Percentiles rank a stretch among this genome's conserved stretches.
These are phyloP conservation scores for Ploettnerulaceae sp. DNA, from an alignment of 2,329 filamentous ascomycete species.

Conservation along the genomic window DNA sequence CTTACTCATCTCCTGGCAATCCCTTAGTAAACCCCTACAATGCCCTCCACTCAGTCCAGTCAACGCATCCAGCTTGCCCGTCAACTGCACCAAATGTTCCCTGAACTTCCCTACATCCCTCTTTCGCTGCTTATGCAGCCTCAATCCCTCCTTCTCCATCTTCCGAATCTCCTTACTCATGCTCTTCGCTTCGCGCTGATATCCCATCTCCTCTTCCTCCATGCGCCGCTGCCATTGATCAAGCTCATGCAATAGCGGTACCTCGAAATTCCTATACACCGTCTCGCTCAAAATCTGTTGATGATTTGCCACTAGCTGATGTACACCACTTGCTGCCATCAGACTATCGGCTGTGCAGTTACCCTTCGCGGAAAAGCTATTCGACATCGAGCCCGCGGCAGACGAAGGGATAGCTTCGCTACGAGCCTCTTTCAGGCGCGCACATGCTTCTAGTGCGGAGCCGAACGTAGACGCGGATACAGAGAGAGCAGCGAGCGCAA, in stretches of 20 bases:
- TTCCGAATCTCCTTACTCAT: slow-evolving; percentile 57
- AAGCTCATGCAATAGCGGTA: slow-evolving; percentile 63
- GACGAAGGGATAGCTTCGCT: slow-evolving; percentile 48
- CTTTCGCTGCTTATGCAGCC: slow-evolving; percentile 53
- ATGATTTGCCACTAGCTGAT: slow-evolving; percentile 65
- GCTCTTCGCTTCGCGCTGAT: slow-evolving; percentile 49
- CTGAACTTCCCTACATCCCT: slow-evolving; percentile 59
- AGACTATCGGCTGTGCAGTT: slow-evolving; percentile 60
- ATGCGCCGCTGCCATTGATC: slow-evolving; percentile 60
- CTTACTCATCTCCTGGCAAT: slow-evolving; percentile 60
- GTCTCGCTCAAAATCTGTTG: slow-evolving; percentile 66
- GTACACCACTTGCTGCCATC: slow-evolving; percentile 57
- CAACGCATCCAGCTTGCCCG: slow-evolving; percentile 56
- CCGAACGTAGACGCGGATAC: slow-evolving; percentile 59
- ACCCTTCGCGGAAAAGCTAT: slow-evolving; percentile 44
- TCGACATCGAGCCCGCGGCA: slow-evolving; percentile 23
- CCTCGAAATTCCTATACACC: slow-evolving; percentile 63
- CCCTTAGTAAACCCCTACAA: slow-evolving; percentile 53
- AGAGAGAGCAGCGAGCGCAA: slow-evolving; percentile 56
- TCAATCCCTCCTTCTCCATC: slow-evolving; percentile 60
- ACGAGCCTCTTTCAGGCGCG: slow-evolving; percentile 62
- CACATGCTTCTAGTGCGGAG: slow-evolving; percentile 60
- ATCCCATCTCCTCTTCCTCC: slow-evolving; percentile 59
- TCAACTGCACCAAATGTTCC: slow-evolving; percentile 59
- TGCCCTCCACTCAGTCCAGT: slow-evolving; percentile 57